Evolutionary conservation across 2,329 filamentous ascomycete species (phyloP).

Genomic region (Huntiella omanensis): DNA sequence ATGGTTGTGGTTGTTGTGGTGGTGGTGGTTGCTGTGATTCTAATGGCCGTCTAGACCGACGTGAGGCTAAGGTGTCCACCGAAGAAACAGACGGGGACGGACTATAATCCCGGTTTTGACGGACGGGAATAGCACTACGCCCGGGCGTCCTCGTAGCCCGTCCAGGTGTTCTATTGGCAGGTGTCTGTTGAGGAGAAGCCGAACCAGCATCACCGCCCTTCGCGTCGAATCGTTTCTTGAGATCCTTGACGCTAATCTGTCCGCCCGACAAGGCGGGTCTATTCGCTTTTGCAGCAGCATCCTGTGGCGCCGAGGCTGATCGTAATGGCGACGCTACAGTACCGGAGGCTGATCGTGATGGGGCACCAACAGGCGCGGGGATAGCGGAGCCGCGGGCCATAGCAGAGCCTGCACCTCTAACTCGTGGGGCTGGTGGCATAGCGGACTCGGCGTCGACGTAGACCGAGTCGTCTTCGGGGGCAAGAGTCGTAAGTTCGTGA

Average conservation of each 20-base stretch:
- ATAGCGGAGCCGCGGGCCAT: conserved; percentile 8
- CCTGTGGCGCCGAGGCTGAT: conserved; percentile 9
- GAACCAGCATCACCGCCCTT: conserved; percentile 20
- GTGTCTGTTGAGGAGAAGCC: conserved; percentile 1
- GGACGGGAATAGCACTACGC: conserved; percentile 10
- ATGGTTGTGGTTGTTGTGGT: conserved; percentile 1
- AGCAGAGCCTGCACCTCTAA: background rate
- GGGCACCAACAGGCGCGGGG: conserved; percentile 5
- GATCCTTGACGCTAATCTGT: conserved; percentile 50
- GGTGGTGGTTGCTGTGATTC: background rate
- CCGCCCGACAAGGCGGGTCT: background rate
- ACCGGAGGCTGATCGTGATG: background rate
- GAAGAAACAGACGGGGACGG: conserved; percentile 9
- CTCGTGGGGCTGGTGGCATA: background rate
- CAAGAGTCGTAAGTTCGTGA: background rate
- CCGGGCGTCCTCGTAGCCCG: conserved; percentile 2
- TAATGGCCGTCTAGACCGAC: background rate
- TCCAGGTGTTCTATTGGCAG: conserved; percentile 2
- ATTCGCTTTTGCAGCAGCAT: conserved; percentile 5
- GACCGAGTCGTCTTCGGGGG: background rate
- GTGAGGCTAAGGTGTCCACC: conserved; percentile 4
- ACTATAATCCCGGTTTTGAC: conserved; percentile 8
- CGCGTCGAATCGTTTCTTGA: conserved; percentile 63
- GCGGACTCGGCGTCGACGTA: conserved; percentile 1
- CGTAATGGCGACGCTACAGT: conserved; percentile 1